These are phyloP conservation scores for Teratosphaeria gauchensis DNA, from an alignment of 2,329 filamentous ascomycete genomes.

Conservation along the genomic window DNA sequence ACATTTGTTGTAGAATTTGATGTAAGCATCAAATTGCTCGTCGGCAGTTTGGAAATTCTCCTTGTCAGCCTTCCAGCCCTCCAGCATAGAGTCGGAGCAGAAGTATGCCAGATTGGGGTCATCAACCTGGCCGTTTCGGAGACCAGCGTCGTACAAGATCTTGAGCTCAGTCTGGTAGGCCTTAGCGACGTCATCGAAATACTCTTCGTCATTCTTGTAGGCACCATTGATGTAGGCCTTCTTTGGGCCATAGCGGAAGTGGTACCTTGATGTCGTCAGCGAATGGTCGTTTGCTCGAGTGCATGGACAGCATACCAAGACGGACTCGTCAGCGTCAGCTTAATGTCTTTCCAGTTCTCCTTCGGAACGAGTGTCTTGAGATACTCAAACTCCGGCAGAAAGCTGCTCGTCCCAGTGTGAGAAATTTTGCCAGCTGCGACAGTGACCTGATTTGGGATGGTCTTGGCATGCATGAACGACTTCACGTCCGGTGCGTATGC, in stretches of 20 bases:
- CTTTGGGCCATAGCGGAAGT: constrained; percentile 39
- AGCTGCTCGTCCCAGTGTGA: constrained; percentile 45
- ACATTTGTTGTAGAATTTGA: constrained; percentile 66
- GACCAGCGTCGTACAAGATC: constrained; percentile 35
- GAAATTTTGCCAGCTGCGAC: constrained; percentile 36
- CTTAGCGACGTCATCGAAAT: constrained; percentile 38
- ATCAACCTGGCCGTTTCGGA: constrained; percentile 40
- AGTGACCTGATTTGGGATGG: constrained; percentile 45
- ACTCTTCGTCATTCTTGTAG: constrained; percentile 37
- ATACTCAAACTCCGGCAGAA: constrained; percentile 48
- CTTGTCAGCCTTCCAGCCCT: constrained; percentile 59
- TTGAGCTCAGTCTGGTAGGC: constrained; percentile 38
- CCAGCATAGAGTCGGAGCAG: constrained; percentile 61
- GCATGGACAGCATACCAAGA: constrained; percentile 3
- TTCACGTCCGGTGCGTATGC: constrained; percentile 52
- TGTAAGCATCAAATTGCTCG: constrained; percentile 64
- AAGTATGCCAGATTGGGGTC: constrained; percentile 49
- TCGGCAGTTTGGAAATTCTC: constrained; percentile 59
- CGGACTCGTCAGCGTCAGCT: constrained; percentile 19
- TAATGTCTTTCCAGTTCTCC: constrained; percentile 52
- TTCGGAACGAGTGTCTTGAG: constrained; percentile 50
- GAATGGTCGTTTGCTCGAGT: not conserved
- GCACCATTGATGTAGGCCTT: constrained; percentile 36
- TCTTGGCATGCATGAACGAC: constrained; percentile 48
- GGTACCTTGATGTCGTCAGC: constrained; percentile 5